Percentiles rank a stretch among this genome's conserved stretches.
phyloP scores from a whole-genome alignment of 2,329 filamentous ascomycete genomes.

The Stenocarpella maydis region DNA sequence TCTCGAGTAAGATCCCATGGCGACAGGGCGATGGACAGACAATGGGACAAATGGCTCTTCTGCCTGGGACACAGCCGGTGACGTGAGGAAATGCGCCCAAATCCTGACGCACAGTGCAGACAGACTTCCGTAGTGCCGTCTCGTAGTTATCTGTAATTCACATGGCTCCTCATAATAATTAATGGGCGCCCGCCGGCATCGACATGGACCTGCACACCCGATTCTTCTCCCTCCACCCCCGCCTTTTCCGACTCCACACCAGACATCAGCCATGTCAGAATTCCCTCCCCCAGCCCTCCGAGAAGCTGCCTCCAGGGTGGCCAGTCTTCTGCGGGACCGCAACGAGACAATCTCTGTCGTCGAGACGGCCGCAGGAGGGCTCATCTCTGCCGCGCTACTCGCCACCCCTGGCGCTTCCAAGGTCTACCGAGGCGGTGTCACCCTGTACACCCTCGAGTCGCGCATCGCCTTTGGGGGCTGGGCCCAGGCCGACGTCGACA shows the following conservation, averaged over 20 bases:
- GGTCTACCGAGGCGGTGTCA: slow-evolving; percentile 70
- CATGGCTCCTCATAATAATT: not conserved
- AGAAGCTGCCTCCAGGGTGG: slow-evolving; percentile 53
- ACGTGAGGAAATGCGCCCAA: not conserved
- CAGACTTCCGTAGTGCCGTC: too few relatives aligned
- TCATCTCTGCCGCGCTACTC: slow-evolving; percentile 67
- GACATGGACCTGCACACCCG: not conserved
- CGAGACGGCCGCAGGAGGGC: slow-evolving; percentile 70
- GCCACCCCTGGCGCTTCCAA: slow-evolving; percentile 64
- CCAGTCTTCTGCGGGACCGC: slow-evolving; percentile 59
- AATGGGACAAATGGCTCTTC: not conserved
- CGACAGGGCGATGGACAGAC: not conserved
- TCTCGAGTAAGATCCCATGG: not conserved
- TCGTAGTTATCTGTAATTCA: not conserved
- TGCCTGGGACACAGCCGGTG: not conserved
- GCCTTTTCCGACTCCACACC: not conserved
- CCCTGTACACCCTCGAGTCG: slow-evolving; percentile 66
- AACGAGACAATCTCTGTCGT: slow-evolving; percentile 67
- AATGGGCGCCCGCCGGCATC: not conserved
- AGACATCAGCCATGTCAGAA: slow-evolving; percentile 16
- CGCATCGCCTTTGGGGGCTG: slow-evolving; percentile 67
- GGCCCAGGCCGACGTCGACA: slow-evolving; percentile 59
- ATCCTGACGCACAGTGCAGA: not conserved
- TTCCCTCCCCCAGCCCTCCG: slow-evolving; percentile 32
- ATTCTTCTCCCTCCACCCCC: not conserved